Conservation (phyloP, 495 filamentous ascomycete genomes). For the Podospora sp. region DNA sequence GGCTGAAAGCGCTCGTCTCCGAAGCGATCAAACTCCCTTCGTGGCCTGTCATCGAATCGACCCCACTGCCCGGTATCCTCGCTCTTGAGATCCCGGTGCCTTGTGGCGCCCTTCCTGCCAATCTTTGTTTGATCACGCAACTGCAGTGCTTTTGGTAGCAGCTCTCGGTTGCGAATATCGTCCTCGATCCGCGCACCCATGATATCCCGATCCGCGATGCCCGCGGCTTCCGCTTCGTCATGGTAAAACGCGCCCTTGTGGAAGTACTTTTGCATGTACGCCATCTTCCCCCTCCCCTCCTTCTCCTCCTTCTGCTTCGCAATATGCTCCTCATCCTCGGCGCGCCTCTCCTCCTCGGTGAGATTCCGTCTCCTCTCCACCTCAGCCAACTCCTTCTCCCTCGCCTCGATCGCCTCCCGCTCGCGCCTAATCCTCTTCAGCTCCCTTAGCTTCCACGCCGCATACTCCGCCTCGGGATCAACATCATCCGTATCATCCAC, state of each 20-base stretch:
- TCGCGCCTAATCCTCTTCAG: conserved; percentile 84
- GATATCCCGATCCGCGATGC: conserved; percentile 73
- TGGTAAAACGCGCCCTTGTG: conserved; percentile 97
- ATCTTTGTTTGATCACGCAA: conserved; percentile 91
- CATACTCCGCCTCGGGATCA: conserved; percentile 86
- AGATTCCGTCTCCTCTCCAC: conserved; percentile 86
- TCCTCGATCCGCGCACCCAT: conserved; percentile 81
- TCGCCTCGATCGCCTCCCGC: conserved; percentile 77
- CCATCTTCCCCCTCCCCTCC: conserved; percentile 79
- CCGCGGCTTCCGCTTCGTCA: conserved; percentile 73
- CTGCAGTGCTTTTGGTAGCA: conserved; percentile 91
- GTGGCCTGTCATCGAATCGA: conserved; percentile 56
- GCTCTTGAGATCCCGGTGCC: conserved; percentile 81
- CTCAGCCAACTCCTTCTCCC: conserved; percentile 86
- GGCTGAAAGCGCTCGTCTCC: conserved; percentile 74
- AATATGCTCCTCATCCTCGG: conserved; percentile 80
- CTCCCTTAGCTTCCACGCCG: conserved; percentile 93
- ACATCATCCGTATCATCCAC: conserved; percentile 85
- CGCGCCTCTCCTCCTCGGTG: conserved; percentile 81
- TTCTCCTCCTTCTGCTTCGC: conserved; percentile 83
- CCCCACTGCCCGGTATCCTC: conserved; percentile 95
- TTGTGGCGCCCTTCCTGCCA: conserved; percentile 88
- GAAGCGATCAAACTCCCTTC: conserved; percentile 48
- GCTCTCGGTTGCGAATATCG: conserved; percentile 74
- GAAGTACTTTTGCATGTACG: conserved; percentile 93